Evolutionary conservation across 164 flowering plant species (phyloP).

Genomic region (Magnolia kwangsiensis): DNA sequence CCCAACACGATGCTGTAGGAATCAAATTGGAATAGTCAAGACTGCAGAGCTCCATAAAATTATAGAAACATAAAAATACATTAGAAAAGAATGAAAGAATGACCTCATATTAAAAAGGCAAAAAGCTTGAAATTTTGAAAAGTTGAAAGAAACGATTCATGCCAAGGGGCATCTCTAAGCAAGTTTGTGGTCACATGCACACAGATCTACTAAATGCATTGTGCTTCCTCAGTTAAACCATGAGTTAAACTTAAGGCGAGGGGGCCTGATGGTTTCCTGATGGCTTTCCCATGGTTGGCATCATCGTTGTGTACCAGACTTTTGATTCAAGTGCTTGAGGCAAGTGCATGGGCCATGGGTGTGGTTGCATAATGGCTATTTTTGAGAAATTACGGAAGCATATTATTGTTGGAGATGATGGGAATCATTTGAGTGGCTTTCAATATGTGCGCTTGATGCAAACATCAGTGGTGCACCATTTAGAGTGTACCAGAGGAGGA

Average conservation of each 20-base stretch:
- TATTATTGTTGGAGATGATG: no score
- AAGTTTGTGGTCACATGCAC: not conserved
- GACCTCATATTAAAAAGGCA: not conserved
- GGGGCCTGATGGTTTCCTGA: not conserved
- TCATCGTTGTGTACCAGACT: not conserved
- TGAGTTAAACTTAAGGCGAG: not conserved
- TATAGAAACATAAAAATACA: not conserved
- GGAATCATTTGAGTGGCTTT: no score
- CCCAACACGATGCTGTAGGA: conserved; percentile 44
- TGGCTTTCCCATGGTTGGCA: not conserved
- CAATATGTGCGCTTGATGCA: no score
- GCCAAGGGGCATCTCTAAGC: not conserved
- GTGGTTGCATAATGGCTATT: no score
- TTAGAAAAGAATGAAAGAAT: not conserved
- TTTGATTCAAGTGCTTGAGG: not conserved
- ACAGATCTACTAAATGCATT: not conserved
- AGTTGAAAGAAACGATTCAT: not conserved
- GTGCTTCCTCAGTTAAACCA: not conserved
- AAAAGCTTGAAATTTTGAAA: not conserved
- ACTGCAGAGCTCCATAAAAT: not conserved
- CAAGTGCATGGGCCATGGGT: not conserved
- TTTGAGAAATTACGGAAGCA: no score
- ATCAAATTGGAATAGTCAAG: not conserved
- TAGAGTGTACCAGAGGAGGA: no score
- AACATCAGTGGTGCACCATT: no score